Conservation (phyloP, 139 green algal genomes). For the Coelastrella sp. region DNA sequence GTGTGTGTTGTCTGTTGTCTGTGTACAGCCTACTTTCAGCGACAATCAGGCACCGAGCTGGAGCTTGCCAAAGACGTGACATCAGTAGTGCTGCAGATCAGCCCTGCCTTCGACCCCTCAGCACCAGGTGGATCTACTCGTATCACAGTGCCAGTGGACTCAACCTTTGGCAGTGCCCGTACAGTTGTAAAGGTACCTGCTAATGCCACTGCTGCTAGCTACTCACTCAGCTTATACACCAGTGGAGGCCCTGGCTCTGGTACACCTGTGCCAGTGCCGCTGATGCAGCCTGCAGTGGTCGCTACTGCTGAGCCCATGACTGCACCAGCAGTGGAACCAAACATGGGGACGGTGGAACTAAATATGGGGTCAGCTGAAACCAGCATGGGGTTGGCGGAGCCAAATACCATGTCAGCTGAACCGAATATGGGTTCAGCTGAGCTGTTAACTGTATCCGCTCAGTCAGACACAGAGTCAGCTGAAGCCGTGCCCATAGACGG, state of each 20-base stretch:
- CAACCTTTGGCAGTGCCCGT: constrained; percentile 33
- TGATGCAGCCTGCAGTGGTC: not conserved
- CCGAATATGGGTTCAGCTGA: no score
- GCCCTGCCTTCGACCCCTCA: not conserved
- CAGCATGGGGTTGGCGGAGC: no score
- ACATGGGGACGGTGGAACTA: no score
- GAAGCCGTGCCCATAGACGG: constrained; percentile 5
- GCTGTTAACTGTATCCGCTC: no score
- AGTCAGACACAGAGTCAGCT: not conserved
- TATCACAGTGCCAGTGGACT: constrained; percentile 10
- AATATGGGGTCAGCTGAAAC: no score
- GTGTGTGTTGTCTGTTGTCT: not conserved
- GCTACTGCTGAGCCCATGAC: not conserved
- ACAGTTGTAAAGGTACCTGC: constrained; percentile 40
- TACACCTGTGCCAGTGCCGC: not conserved
- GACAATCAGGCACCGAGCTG: not conserved
- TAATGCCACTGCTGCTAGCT: constrained; percentile 1
- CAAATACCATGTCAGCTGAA: no score
- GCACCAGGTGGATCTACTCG: not conserved
- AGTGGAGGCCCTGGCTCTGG: not conserved
- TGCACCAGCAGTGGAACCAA: no score
- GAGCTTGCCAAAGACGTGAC: not conserved
- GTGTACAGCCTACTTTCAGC: constrained; percentile 11
- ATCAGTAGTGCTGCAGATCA: not conserved
- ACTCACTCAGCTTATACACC: constrained; percentile 13